These are phyloP conservation scores for Persicaria tinctoria DNA, from an alignment of 148 eudicot species.

Conservation along the genomic window DNA sequence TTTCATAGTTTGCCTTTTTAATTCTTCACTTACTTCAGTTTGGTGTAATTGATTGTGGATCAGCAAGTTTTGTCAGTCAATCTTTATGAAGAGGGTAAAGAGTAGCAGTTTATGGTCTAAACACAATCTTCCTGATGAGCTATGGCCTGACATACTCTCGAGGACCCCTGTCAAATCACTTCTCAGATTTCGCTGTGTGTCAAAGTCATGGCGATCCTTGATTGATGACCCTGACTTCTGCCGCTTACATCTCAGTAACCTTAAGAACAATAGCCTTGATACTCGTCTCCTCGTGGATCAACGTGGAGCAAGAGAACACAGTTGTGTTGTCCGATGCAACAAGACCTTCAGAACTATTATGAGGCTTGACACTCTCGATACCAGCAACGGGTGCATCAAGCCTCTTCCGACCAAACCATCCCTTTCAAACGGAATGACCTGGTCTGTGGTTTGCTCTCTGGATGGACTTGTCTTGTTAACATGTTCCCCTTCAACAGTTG, in stretches of 20 bases:
- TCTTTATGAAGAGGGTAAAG: not conserved
- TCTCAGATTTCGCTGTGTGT: not conserved
- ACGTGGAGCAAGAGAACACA: not conserved
- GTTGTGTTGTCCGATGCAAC: not conserved
- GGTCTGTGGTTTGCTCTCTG: not conserved
- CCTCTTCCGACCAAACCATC: not conserved
- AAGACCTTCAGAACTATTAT: not conserved
- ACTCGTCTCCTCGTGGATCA: not conserved
- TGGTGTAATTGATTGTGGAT: not conserved
- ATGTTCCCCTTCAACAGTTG: not conserved
- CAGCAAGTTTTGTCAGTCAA: not conserved
- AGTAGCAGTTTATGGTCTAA: not conserved
- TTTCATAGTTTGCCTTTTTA: not conserved
- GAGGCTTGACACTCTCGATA: not conserved
- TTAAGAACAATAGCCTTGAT: not conserved
- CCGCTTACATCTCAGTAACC: not conserved
- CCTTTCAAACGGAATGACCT: not conserved
- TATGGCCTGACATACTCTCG: not conserved
- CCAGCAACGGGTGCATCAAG: not conserved
- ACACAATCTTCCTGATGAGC: not conserved
- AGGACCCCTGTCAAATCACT: not conserved
- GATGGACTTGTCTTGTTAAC: not conserved
- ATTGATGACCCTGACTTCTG: not conserved
- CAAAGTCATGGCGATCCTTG: not conserved
- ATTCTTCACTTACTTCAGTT: not conserved